Evolutionary conservation across 495 filamentous ascomycete species (phyloP).

Genomic region (Emericellopsis terricola): DNA sequence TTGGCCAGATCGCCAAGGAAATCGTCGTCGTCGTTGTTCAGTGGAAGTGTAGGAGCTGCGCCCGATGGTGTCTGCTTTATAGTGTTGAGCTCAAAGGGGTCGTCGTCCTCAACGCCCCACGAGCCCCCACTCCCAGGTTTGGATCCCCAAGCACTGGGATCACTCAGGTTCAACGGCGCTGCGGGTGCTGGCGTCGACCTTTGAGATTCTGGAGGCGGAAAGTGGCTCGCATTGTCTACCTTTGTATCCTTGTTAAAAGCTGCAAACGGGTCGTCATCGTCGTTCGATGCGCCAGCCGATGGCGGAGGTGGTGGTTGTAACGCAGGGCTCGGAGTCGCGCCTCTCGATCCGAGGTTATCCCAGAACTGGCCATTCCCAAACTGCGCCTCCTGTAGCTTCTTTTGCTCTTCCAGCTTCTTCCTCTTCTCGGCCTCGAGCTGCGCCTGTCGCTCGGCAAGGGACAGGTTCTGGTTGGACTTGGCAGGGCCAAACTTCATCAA

Average conservation of each 20-base stretch:
- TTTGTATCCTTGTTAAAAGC: slow-evolving; percentile 39
- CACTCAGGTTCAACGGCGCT: slow-evolving; percentile 12
- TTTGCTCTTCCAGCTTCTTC: slow-evolving; percentile 54
- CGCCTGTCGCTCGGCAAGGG: slow-evolving; percentile 72
- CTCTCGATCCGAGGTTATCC: slow-evolving; percentile 37
- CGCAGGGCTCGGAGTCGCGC: slow-evolving; percentile 20
- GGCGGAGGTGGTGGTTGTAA: slow-evolving; percentile 6
- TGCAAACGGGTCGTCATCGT: slow-evolving; percentile 42
- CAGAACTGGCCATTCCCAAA: slow-evolving; percentile 59
- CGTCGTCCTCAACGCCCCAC: slow-evolving; percentile 37
- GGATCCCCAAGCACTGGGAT: slow-evolving; percentile 19
- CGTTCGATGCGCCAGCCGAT: slow-evolving; percentile 13
- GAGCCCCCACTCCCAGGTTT: slow-evolving; percentile 6
- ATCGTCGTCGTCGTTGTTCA: slow-evolving; percentile 72
- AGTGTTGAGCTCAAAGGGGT: slow-evolving; percentile 74
- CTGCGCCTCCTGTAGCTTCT: slow-evolving; percentile 47
- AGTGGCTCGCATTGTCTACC: slow-evolving; percentile 41
- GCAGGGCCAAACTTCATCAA: slow-evolving; percentile 58
- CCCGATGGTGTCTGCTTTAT: slow-evolving; percentile 27
- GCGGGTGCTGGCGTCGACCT: slow-evolving; percentile 8
- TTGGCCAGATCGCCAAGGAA: slow-evolving; percentile 74
- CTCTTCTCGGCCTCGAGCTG: slow-evolving; percentile 59
- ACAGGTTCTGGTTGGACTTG: slow-evolving; percentile 52
- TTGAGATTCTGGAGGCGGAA: slow-evolving; percentile 28
- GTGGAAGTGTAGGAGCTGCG: slow-evolving; percentile 12